These are phyloP conservation scores for Neurospora sp. DNA, from an alignment of 2,329 filamentous ascomycete species.

Conservation along the genomic window DNA sequence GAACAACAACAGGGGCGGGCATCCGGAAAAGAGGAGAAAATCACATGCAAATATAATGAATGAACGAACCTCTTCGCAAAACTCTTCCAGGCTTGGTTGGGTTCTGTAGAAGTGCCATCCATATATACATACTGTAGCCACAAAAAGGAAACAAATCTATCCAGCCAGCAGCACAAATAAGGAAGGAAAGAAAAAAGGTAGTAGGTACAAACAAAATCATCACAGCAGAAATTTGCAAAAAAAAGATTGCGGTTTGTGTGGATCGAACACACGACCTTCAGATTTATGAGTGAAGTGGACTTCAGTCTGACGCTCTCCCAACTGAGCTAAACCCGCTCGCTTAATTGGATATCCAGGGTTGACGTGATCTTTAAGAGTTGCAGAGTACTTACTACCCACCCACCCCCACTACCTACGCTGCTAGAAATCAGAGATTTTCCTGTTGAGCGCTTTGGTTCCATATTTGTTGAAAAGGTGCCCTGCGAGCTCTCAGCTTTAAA, in stretches of 20 bases:
- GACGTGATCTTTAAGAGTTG: neutral
- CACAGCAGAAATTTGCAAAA: neutral
- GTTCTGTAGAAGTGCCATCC: neutral
- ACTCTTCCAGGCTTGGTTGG: neutral
- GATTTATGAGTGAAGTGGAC: too few relatives aligned
- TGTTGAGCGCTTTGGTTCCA: neutral
- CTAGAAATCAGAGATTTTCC: neutral
- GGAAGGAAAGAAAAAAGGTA: neutral
- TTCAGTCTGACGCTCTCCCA: neutral
- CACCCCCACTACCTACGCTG: neutral
- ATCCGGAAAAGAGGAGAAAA: neutral
- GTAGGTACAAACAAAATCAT: neutral
- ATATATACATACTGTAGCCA: neutral
- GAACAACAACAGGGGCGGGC: neutral
- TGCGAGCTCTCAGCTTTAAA: neutral
- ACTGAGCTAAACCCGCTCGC: neutral
- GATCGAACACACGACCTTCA: neutral
- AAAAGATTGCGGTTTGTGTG: neutral
- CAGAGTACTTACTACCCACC: too few relatives aligned
- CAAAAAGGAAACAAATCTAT: neutral
- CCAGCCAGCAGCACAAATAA: neutral
- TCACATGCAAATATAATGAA: neutral
- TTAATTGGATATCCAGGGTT: neutral
- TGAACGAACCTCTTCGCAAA: neutral
- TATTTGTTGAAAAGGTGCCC: neutral